Percentiles rank a stretch among this genome's conserved stretches.
These are phyloP conservation scores for Metarhizium album DNA, from an alignment of 2,329 filamentous ascomycete species.

Conservation along the genomic window DNA sequence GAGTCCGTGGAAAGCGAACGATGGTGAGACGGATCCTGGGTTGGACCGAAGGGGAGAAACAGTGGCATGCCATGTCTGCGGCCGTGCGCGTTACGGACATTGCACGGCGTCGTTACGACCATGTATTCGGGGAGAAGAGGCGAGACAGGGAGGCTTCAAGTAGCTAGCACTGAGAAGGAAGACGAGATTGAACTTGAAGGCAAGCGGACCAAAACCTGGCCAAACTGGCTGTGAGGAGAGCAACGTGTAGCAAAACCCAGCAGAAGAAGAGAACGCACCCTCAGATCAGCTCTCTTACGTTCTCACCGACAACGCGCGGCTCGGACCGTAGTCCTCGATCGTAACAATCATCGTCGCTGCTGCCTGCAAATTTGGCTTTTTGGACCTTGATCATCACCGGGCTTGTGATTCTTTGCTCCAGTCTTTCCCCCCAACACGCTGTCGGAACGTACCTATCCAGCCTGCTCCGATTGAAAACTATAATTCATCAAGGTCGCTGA, in stretches of 20 bases:
- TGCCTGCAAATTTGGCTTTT: slow-evolving; percentile 50
- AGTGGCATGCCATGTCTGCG: no score
- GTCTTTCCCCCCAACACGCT: neutral
- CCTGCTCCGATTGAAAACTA: slow-evolving; percentile 47
- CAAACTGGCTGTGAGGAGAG: no score
- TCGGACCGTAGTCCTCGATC: slow-evolving; percentile 6
- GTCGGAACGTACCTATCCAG: slow-evolving; percentile 13
- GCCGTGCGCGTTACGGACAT: no score
- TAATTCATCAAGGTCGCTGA: slow-evolving; percentile 22
- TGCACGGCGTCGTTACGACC: no score
- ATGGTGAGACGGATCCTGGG: no score
- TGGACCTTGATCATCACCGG: slow-evolving; percentile 43
- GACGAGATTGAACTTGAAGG: no score
- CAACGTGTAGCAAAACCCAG: slow-evolving; percentile 3
- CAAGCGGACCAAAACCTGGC: no score
- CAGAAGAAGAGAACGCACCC: slow-evolving; percentile 20
- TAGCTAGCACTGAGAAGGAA: no score
- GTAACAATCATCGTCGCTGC: slow-evolving; percentile 19
- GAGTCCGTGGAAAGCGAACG: neutral
- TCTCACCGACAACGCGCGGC: slow-evolving; percentile 39
- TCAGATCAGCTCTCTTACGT: slow-evolving; percentile 48
- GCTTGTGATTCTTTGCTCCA: slow-evolving; percentile 9
- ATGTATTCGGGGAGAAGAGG: no score
- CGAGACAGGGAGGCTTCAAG: no score
- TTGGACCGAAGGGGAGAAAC: no score